Evolutionary conservation across 805 yeast species (phyloP), one percentile per base, ranked within the genome.

Genomic region (Blastobotrys robertii): DNA sequence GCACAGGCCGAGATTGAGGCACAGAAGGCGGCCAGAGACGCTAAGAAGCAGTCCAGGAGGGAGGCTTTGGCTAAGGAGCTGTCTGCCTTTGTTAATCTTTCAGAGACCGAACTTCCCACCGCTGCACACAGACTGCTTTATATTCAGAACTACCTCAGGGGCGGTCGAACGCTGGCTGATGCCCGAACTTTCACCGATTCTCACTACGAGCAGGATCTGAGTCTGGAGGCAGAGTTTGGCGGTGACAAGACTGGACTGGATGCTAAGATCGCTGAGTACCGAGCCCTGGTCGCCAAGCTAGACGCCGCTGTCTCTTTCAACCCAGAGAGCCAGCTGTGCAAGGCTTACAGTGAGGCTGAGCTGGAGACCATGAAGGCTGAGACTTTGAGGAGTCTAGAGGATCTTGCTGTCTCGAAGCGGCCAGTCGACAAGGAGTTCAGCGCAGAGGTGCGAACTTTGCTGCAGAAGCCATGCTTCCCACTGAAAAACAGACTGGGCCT

Each of bases 131-230:
- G 92, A 58, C 64, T 84, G 36, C 56, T 72, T 4, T 63, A 67
- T 35, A 64, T 82, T 39, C 74, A 73, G 47, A 74, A 74, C 42
- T 73, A 69, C 47, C 52, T 79, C 43, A 70, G 70, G 50, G 77
- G 76, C 49, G 94, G 90, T n/a, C 68, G 73, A 49, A 37, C 69
- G 0, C 44, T 69, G 13, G 63, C 60, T 13, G 86, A 78, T 44
- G 80, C 94, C 2, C 70, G 70, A 51, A 66, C 64, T 36, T 76
- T 78, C 46, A 70, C 84, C 1, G 77, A 81, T 14, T 69, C 64
- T 53, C 72, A 75, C 52, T 59, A 55, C 32, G 36, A 50, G 1
- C 52, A 63, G 10, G 77, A 75, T 49, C 38, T 57, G 5, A 51
- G 50, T 2, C 43, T 77, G 9, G 70, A 70, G 6, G 42, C 51